A percentile compares a stretch with the other conserved stretches of the same genome.
phyloP scores from a whole-genome alignment of 2,329 filamentous ascomycete species.

The Penicillium sp. region DNA sequence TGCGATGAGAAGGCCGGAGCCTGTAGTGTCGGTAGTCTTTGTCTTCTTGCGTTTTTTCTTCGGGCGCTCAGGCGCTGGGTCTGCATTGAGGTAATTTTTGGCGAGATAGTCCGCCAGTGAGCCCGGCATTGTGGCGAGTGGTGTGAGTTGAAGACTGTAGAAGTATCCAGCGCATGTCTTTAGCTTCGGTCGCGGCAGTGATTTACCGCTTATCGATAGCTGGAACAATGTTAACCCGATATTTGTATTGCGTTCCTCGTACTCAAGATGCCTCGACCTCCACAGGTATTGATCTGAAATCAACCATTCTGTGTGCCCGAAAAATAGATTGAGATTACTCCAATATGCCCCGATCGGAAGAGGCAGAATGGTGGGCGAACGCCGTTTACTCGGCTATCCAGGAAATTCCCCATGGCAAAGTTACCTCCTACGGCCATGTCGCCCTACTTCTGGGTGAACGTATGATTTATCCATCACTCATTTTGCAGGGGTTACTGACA shows the following conservation, averaged over 20 bases:
- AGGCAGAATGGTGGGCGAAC: slow-evolving; percentile 51
- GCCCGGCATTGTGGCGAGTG: slow-evolving; percentile 18
- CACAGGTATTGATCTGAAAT: background rate
- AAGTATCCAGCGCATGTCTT: background rate
- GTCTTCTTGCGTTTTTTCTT: slow-evolving; percentile 60
- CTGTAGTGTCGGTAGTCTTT: slow-evolving; percentile 47
- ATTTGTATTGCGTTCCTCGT: slow-evolving; percentile 4
- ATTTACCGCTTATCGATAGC: slow-evolving; percentile 20
- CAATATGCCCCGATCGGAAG: slow-evolving; percentile 47
- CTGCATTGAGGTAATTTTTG: slow-evolving; percentile 80
- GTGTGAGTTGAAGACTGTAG: background rate
- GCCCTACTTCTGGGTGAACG: slow-evolving; percentile 61
- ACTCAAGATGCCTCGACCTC: background rate
- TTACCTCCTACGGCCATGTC: slow-evolving; percentile 81
- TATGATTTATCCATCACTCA: slow-evolving; percentile 37
- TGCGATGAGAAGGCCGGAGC: slow-evolving; percentile 40
- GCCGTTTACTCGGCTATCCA: slow-evolving; percentile 82
- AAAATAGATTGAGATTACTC: background rate
- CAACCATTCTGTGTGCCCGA: too few species aligned
- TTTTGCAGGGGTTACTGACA: background rate
- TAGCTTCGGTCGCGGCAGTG: slow-evolving; percentile 2
- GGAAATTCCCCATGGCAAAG: slow-evolving; percentile 77
- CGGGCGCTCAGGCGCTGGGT: slow-evolving; percentile 48
- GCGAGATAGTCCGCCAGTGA: slow-evolving; percentile 81
- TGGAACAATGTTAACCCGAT: slow-evolving; percentile 26